Base-by-base conservation (phyloP, 495 filamentous ascomycete genomes). In the Haplographium delicatum region DNA sequence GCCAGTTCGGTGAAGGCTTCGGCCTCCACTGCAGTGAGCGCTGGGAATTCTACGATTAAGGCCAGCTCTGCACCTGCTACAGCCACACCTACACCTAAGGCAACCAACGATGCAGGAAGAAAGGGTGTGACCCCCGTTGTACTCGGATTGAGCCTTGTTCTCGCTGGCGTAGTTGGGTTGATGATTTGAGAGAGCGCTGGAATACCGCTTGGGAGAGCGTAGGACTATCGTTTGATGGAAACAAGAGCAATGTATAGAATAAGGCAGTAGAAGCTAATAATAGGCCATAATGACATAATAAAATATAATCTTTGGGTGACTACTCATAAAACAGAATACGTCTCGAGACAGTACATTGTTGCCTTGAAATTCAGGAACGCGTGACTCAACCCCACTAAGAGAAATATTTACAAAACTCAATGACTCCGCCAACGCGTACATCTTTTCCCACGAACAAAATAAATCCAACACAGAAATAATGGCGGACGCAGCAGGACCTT, bases 401-500 rank as follows among this genome's bases (percentile, higher is more conserved):
- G 15, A 44, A 31, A 27, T 44, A 20, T 44, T 20, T 24, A 44
- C 24, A 44, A 44, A 28, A 47, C 27, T 19, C 3, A n/a, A 42
- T n/a, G 27, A 1, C 27, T 25, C 40, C 26, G 13, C 37, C 38
- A 43, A 44, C 39, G 35, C 38, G 20, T 42, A n/a, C 18, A 18
- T 25, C 7, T 19, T 8, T 6, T 35, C 40, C 26, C n/a, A 25
- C 23, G 26, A 23, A 9, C 15, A 13, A 46, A 35, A 19, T 20
- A 13, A 42, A 7, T 20, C 40, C 5, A 38, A 33, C 50, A 51
- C 16, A 38, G 18, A 44, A 53, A 58, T 46, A 45, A 62, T 62
- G 59, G 56, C 59, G 9, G 59, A 62, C 56, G 40, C 16, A 46
- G 62, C 61, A 20, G 46, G 45, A 8, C 33, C 57, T 28, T 44